A percentile compares a stretch with the other conserved stretches of the same genome.
Evolutionary conservation across 2,329 filamentous ascomycete genomes (phyloP).

Genomic region (Fonsecaea nubica): DNA sequence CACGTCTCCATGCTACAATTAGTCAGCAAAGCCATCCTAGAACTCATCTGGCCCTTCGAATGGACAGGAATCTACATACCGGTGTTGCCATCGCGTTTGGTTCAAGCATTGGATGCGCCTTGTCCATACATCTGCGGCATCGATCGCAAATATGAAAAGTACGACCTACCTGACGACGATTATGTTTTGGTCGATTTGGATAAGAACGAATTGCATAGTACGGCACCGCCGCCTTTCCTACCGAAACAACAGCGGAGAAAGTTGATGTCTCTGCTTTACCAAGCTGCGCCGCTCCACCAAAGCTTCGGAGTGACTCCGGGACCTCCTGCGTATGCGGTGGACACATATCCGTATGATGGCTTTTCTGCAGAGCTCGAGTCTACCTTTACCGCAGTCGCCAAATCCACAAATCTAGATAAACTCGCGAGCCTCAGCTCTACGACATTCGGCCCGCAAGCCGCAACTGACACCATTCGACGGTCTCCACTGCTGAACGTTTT

Average conservation of each 20-base stretch:
- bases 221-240: conserved; percentile 74
- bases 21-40: conserved; percentile 83
- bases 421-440: conserved; percentile 90
- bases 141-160: conserved; percentile 85
- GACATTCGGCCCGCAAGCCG: conserved; percentile 75
- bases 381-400: conserved; percentile 75
- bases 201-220: conserved; percentile 86
- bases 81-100: conserved; percentile 81
- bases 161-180: conserved; percentile 89
- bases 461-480: conserved; percentile 55
- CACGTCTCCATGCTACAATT: conserved; percentile 96
- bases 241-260: conserved; percentile 91
- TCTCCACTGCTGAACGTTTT: conserved; percentile 91
- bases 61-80: conserved; percentile 97
- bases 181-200: conserved; percentile 95
- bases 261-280: conserved; percentile 82
- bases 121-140: conserved; percentile 98
- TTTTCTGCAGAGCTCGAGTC: conserved; percentile 86
- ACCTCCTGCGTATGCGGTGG: conserved; percentile 88
- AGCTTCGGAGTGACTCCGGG: conserved; percentile 86
- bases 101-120: conserved; percentile 90
- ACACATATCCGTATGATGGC: conserved; percentile 87
- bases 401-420: conserved; percentile 76
- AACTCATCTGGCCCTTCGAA: conserved; percentile 84
- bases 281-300: conserved; percentile 87